Evolutionary conservation across 208 protist species (phyloP).

Genomic region (Trypanosoma rangeli): DNA sequence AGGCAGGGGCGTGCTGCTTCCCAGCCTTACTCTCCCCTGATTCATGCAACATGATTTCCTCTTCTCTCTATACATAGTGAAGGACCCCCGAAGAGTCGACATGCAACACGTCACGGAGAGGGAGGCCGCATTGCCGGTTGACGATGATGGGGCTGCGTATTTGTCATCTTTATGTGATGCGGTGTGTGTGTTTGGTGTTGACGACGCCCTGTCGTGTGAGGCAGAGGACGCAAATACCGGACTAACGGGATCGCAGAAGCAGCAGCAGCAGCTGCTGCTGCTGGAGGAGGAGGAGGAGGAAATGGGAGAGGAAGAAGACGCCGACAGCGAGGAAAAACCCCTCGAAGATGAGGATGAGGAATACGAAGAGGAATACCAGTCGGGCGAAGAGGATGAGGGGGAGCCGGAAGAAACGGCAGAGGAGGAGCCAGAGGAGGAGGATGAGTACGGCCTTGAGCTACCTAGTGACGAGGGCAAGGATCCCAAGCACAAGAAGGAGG

Average conservation of each 20-base stretch:
- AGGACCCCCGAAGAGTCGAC: not conserved
- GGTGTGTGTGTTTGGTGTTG: not conserved
- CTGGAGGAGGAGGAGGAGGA: conserved; percentile 29
- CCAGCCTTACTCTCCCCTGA: not conserved
- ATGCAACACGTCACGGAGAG: conserved; percentile 4
- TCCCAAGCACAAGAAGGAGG: conserved; percentile 16
- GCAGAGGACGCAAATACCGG: not conserved
- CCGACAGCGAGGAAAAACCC: conserved; percentile 16
- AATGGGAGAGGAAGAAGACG: conserved; percentile 16
- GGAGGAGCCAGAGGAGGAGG: conserved; percentile 35
- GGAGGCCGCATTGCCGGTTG: not conserved
- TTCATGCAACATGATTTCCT: not conserved
- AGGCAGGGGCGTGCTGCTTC: not conserved
- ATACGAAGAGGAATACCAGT: conserved; percentile 32
- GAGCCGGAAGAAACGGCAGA: conserved; percentile 25
- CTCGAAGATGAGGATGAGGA: conserved; percentile 24
- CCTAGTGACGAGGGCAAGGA: not conserved
- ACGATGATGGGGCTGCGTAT: not conserved
- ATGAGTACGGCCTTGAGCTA: conserved; percentile 18
- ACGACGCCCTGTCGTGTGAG: not conserved
- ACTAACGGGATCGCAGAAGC: not conserved
- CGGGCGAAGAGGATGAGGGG: conserved; percentile 28
- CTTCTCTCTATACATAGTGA: not conserved
- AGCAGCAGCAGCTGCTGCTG: conserved; percentile 26
- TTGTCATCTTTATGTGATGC: not conserved